Evolutionary conservation across 345 rosid species (phyloP).

Genomic region (Passiflora organensis): DNA sequence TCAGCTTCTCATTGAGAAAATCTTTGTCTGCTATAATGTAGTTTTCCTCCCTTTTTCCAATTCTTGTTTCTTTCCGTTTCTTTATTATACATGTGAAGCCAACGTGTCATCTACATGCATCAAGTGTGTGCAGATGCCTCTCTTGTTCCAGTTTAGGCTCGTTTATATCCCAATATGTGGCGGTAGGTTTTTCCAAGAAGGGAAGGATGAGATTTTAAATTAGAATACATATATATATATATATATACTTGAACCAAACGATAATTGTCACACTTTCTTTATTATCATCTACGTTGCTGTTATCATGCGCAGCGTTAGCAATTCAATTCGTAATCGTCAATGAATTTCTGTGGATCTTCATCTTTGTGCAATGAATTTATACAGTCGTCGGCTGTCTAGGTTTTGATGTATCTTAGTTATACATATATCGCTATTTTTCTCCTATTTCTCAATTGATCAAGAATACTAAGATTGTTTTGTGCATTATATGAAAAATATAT

Average conservation of each 20-base stretch:
- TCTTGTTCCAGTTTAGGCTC: conserved; percentile 15
- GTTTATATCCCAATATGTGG: conserved; percentile 19
- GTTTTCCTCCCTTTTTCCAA: conserved; percentile 32
- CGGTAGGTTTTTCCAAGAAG: conserved; percentile 20
- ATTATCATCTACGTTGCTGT: conserved; percentile 8
- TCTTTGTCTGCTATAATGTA: conserved; percentile 31
- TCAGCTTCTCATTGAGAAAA: conserved; percentile 40
- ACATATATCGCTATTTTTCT: too few relatives aligned
- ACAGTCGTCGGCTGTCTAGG: too few relatives aligned
- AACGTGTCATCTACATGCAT: conserved; percentile 32
- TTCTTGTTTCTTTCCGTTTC: conserved; percentile 6
- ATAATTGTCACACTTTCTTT: conserved; percentile 2
- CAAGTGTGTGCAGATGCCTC: conserved; percentile 29
- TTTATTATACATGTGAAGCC: conserved; percentile 11
- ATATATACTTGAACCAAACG: conserved; percentile 8
- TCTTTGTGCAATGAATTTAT: too few relatives aligned
- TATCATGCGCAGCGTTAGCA: too few relatives aligned
- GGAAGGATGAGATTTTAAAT: conserved; percentile 12
- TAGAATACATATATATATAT: too few relatives aligned
- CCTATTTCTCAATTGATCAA: too few relatives aligned
- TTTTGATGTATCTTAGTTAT: too few relatives aligned
- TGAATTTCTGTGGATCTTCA: too few relatives aligned
- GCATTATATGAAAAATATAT: too few relatives aligned
- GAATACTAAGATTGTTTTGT: too few relatives aligned
- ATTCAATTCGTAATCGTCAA: too few relatives aligned